Evolutionary conservation across 2,329 filamentous ascomycete species (phyloP), one percentile per base, ranked within the genome.

Genomic region (Phialophora chinensis): DNA sequence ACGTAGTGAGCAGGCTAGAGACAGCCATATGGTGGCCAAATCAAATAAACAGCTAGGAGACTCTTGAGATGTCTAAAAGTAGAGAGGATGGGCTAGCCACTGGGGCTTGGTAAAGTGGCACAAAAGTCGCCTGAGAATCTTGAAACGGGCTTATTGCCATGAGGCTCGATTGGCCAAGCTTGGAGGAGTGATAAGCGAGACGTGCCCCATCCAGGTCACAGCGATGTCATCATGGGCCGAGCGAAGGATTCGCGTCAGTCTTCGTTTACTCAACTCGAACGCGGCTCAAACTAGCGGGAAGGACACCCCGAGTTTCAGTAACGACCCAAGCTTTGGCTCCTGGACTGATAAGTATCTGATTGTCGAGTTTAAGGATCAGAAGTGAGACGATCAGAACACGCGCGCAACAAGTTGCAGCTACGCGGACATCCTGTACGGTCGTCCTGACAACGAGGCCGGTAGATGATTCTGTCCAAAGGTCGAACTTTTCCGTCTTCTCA

Each of bases 141-240:
- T 49, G 44, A 27, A 5, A 27, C 49, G 17, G 38, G 17, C 14
- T 23, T 52, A n/a, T 8, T 11, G 23, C 49, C 8, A 27, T 50
- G 23, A 52, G 49, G 49, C 20, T 52, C 47, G 14, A 50, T 50
- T 50, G 20, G 47, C 20, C 47, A 50, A 50, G 47, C 10, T 50
- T 20, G 47, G 10, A 49, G n/a, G 23, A 20, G 23, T 50, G 47
- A 50, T 25, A 23, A 50, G 47, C 47, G 47, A 50, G 7, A 10
- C n/a, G 7, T 11, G 47, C 20, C 47, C 17, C 47, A 20, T 23
- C 10, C 47, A 8, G 44, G 23, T 25, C 20, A 50, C 47, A 50
- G 14, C 20, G 20, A 5, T 50, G n/a, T 50, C 47, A 50, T 50
- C 47, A 25, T 27, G 47, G 23, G 12, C 8, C n/a, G 12, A 23